Conservation (phyloP, 2,329 filamentous ascomycete genomes). For the Cytospora piceicola region DNA sequence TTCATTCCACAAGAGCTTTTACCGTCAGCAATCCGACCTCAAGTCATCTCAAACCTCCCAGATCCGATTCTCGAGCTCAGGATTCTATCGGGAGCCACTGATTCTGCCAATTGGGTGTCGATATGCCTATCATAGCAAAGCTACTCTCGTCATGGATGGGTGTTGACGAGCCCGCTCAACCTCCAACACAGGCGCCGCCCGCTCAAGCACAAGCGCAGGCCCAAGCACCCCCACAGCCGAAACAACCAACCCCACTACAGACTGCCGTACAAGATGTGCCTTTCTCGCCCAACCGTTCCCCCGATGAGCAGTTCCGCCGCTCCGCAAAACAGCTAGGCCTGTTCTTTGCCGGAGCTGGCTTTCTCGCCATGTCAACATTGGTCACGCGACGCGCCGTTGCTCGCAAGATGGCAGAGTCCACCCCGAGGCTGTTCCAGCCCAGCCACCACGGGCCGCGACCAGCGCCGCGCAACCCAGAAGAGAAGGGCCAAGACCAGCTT, state of each 20-base stretch:
- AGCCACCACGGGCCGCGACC: slow-evolving; percentile 48
- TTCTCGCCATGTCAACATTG: slow-evolving; percentile 72
- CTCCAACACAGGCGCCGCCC: slow-evolving; percentile 9
- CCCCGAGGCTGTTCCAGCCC: slow-evolving; percentile 74
- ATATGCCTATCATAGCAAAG: slow-evolving; percentile 21
- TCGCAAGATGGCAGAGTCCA: slow-evolving; percentile 62
- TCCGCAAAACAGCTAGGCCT: slow-evolving; percentile 67
- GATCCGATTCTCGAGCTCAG: neutral
- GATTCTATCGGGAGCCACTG: neutral
- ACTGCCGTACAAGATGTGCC: neutral
- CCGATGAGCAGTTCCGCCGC: slow-evolving; percentile 42
- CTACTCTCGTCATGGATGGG: slow-evolving; percentile 21
- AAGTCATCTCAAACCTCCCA: neutral
- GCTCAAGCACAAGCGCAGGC: slow-evolving; percentile 4
- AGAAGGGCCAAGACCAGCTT: slow-evolving; percentile 62
- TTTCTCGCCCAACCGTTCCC: slow-evolving; percentile 30
- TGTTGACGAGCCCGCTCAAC: slow-evolving; percentile 15
- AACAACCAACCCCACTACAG: slow-evolving; percentile 3
- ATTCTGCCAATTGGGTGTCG: neutral
- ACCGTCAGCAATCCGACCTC: neutral
- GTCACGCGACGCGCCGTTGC: slow-evolving; percentile 73
- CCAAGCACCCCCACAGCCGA: neutral
- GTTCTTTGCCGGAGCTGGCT: slow-evolving; percentile 74
- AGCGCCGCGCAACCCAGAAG: slow-evolving; percentile 37
- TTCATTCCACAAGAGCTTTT: neutral